These are phyloP conservation scores for Crithidia thermophila DNA, from an alignment of 208 protist species.

Conservation along the genomic window DNA sequence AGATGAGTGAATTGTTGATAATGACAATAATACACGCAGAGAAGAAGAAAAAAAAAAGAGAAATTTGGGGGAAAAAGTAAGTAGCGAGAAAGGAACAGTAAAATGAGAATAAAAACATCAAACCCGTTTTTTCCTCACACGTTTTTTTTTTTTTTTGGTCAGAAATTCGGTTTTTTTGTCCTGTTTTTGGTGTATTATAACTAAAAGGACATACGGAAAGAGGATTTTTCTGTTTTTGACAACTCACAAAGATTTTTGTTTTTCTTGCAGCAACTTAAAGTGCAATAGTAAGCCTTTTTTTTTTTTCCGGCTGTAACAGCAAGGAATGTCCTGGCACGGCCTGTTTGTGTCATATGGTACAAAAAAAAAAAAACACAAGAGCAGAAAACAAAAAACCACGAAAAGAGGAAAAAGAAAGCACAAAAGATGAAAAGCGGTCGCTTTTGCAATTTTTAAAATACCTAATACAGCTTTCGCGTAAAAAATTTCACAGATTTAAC, in stretches of 20 bases:
- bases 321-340: neutral
- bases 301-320: neutral
- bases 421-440: too few relatives aligned
- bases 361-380: conserved; percentile 2
- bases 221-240: conserved; percentile 3
- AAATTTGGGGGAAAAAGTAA: neutral
- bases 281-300: neutral
- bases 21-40: neutral
- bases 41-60: conserved; percentile 4
- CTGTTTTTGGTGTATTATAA: neutral
- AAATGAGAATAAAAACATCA: conserved; percentile 1
- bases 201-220: neutral
- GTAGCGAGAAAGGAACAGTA: conserved; percentile 1
- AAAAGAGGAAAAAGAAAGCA: neutral
- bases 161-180: neutral
- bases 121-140: neutral
- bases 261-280: neutral
- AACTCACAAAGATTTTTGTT: neutral
- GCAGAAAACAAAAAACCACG: neutral
- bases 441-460: too few relatives aligned
- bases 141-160: neutral
- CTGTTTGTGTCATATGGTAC: neutral
- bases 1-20: neutral
- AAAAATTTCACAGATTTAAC: too few relatives aligned
- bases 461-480: too few relatives aligned